These are phyloP conservation scores for Diospyros kaki DNA, from an alignment of 148 eudicot genomes.

Conservation along the genomic window DNA sequence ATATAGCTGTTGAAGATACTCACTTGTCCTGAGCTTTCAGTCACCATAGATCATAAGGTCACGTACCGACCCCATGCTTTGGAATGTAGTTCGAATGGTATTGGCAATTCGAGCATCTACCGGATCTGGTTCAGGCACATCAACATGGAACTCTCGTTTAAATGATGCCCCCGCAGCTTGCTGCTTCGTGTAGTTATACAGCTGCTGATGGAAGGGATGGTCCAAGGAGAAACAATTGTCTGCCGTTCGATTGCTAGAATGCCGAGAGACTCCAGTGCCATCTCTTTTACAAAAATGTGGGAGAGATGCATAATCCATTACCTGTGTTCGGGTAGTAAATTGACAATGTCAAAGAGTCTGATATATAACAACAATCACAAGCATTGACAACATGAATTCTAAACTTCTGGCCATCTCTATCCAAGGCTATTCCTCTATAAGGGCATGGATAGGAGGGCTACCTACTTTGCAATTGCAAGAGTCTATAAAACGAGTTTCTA, in stretches of 20 bases:
- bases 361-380: background rate
- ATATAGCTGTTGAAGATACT: background rate
- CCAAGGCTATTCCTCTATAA: too few species aligned
- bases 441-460: too few species aligned
- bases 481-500: background rate
- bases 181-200: constrained; percentile 52
- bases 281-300: constrained; percentile 92
- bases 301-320: constrained; percentile 88
- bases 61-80: constrained; percentile 43
- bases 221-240: constrained; percentile 69
- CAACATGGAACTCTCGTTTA: constrained; percentile 74
- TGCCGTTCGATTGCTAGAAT: constrained; percentile 49
- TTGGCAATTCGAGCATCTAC: constrained; percentile 66
- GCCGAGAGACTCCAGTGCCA: constrained; percentile 80
- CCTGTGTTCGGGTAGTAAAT: constrained; percentile 42
- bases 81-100: constrained; percentile 66
- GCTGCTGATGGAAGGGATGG: constrained; percentile 69
- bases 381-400: background rate
- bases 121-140: constrained; percentile 69
- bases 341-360: background rate
- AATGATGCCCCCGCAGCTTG: constrained; percentile 48
- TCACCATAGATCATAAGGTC: constrained; percentile 52
- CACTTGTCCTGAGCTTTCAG: constrained; percentile 16
- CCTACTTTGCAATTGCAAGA: background rate
- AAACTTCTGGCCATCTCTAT: too few species aligned